Base-by-base conservation (phyloP, 2,329 filamentous ascomycete genomes). In the Celoporthe dispersa region DNA sequence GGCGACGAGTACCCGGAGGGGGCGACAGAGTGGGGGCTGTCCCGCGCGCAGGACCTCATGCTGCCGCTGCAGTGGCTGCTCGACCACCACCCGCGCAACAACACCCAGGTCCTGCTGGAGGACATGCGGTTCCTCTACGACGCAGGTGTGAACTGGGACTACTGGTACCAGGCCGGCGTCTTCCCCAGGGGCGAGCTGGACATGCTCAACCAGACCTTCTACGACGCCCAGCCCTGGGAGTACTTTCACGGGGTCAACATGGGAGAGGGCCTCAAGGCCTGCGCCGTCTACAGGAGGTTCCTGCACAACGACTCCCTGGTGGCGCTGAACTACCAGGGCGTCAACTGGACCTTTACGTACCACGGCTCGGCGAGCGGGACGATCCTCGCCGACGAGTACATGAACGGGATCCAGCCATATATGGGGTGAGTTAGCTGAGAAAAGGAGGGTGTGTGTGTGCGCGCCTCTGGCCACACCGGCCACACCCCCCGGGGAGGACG, bases 1-100 rank as follows among this genome's bases (percentile, higher is more conserved):
- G 82, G 81, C 3, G 83, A 86, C 70, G 73, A 77, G 25, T 81
- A 85, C 35, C 48, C 63, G 9, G 68, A 70, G 48, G 80, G 82
- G 67, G 73, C 74, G n/a, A 70, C 72, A 59, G 75, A 76, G 53
- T 78, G 77, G 71, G 79, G 78, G 1, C 70, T 77, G 2, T 76
- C 76, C 53, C 73, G 79, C 48, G 76, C 77, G 22, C 79, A 80
- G 35, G 79, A 81, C 66, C 75, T 78, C 69, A 75, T 78, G 55
- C 77, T 78, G 31, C 74, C 78, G 3, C 67, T 81, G n/a, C 78
- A 80, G 69, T 79, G 78, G 77, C 72, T 79, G 3, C 75, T 75
- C 22, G 77, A 79, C 44, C 74, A 75, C 6, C 71, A 79, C 64
- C 77, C 77, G 0, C 72, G 76, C 28, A 77, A 79, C 37, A 78